A percentile compares a stretch with the other conserved stretches of the same genome.
phyloP scores from a whole-genome alignment of 2,329 filamentous ascomycete species.

The Talaromyces sp. region DNA sequence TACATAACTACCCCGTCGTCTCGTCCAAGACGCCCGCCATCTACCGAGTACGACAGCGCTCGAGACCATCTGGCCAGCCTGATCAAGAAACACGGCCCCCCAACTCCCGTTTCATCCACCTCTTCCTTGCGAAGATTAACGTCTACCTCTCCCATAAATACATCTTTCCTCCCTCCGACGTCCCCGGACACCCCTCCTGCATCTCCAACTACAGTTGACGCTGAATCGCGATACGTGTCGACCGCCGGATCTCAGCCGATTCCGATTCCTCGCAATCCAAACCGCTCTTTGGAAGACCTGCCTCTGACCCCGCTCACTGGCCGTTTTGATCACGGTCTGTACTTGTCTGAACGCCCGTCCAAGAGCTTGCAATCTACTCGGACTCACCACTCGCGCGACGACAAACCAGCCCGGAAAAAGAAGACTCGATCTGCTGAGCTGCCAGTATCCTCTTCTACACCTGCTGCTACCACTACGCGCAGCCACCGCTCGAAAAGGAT shows the following conservation, averaged over 20 bases:
- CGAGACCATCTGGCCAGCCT: conserved; percentile 32
- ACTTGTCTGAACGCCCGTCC: conserved; percentile 22
- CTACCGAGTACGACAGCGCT: conserved; percentile 21
- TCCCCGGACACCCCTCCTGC: conserved; percentile 14
- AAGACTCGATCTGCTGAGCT: conserved; percentile 12
- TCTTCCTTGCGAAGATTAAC: conserved; percentile 34
- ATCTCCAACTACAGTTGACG: conserved; percentile 18
- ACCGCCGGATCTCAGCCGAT: conserved; percentile 29
- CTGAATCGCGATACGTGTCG: conserved; percentile 24
- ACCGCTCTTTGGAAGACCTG: conserved; percentile 25
- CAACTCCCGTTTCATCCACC: conserved; percentile 31
- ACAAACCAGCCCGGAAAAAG: conserved; percentile 13
- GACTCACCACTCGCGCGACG: conserved; percentile 14
- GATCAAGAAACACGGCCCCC: conserved; percentile 34
- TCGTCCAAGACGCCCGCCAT: conserved; percentile 19
- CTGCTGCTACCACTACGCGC: conserved; percentile 10
- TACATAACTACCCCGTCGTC: conserved; percentile 6
- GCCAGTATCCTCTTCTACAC: conserved; percentile 9
- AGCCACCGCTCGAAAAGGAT: conserved; percentile 8
- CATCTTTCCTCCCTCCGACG: conserved; percentile 23
- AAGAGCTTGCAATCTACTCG: conserved; percentile 20
- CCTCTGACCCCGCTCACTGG: conserved; percentile 35
- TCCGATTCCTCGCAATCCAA: conserved; percentile 26
- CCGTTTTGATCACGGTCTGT: conserved; percentile 31
- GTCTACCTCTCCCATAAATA: conserved; percentile 32